A percentile compares a stretch with the other conserved stretches of the same genome.
phyloP scores from a whole-genome alignment of 2,329 filamentous ascomycete species.

The Phialemoniopsis sp. region DNA sequence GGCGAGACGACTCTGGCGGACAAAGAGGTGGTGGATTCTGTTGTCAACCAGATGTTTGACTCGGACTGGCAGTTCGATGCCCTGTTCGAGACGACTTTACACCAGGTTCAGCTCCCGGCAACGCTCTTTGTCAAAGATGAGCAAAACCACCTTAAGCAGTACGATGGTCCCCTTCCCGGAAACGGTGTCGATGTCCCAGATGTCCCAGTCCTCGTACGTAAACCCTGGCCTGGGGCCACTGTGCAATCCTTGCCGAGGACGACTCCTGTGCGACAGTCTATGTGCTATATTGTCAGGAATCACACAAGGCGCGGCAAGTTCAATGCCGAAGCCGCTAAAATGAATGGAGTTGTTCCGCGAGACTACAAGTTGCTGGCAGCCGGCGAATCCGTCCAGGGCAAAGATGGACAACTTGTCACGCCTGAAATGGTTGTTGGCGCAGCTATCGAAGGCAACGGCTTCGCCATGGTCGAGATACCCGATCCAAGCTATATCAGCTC shows the following conservation, averaged over 20 bases:
- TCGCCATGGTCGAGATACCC: slow-evolving; percentile 79
- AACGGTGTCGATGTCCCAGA: slow-evolving; percentile 46
- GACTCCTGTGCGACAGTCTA: slow-evolving; percentile 58
- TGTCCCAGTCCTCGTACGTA: slow-evolving; percentile 67
- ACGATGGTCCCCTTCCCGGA: slow-evolving; percentile 63
- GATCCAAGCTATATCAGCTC: slow-evolving; percentile 64
- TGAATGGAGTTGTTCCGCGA: slow-evolving; percentile 55
- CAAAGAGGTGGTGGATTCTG: slow-evolving; percentile 46
- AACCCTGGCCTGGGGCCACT: slow-evolving; percentile 73
- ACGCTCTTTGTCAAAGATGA: slow-evolving; percentile 65
- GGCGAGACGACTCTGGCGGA: slow-evolving; percentile 12
- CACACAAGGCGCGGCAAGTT: slow-evolving; percentile 80
- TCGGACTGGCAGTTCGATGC: slow-evolving; percentile 71
- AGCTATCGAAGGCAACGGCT: slow-evolving; percentile 62
- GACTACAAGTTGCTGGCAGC: slow-evolving; percentile 57
- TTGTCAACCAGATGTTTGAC: slow-evolving; percentile 76
- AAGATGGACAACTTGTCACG: slow-evolving; percentile 66
- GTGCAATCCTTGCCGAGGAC: slow-evolving; percentile 65
- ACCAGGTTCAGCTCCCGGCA: slow-evolving; percentile 63
- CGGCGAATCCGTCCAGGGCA: slow-evolving; percentile 60
- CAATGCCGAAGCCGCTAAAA: slow-evolving; percentile 57
- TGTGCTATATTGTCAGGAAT: slow-evolving; percentile 84
- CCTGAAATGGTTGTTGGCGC: slow-evolving; percentile 82
- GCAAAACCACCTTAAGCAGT: slow-evolving; percentile 62
- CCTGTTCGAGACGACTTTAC: slow-evolving; percentile 61